Percentiles rank a stretch among this genome's conserved stretches.
Evolutionary conservation across 257 asterid genomes (phyloP).

Genomic region (Orobanche coerulescens): DNA sequence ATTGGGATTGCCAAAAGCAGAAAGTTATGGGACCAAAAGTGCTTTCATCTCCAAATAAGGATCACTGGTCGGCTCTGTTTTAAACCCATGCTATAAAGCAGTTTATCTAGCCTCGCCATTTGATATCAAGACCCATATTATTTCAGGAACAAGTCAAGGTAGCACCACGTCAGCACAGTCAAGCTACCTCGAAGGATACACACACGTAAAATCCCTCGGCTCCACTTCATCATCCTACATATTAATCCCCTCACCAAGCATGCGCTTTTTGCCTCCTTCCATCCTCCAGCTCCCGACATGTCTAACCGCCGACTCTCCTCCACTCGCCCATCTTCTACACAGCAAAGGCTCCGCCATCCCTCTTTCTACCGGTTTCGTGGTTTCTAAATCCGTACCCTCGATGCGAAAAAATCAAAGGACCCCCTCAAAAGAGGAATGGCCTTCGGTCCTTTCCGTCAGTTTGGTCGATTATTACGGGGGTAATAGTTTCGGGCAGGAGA

Average conservation of each 20-base stretch:
- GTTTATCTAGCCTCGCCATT: too few relatives aligned
- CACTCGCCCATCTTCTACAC: constrained; percentile 91
- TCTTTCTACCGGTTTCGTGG: constrained; percentile 75
- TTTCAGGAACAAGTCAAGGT: constrained; percentile 76
- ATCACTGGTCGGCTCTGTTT: too few relatives aligned
- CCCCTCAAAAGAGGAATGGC: constrained; percentile 88
- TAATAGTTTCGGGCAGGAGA: constrained; percentile 47
- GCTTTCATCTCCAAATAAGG: too few relatives aligned
- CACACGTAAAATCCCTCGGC: constrained; percentile 90
- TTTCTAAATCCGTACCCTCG: constrained; percentile 91
- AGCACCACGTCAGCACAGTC: constrained; percentile 49
- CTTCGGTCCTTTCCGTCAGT: constrained; percentile 75
- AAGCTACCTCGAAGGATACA: constrained; percentile 83
- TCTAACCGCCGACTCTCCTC: constrained; percentile 97
- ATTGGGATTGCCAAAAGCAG: too few relatives aligned
- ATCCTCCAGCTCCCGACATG: constrained; percentile 88
- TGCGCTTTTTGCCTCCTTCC: constrained; percentile 84
- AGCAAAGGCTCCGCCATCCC: constrained; percentile 97
- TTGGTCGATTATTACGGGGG: constrained; percentile 91
- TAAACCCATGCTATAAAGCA: too few relatives aligned
- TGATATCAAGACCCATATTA: background rate
- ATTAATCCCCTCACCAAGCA: constrained; percentile 78
- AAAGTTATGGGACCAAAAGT: too few relatives aligned
- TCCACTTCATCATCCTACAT: constrained; percentile 74
- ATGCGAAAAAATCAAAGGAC: constrained; percentile 63